Evolutionary conservation across 2,329 filamentous ascomycete species (phyloP), one percentile per base, ranked within the genome.

Genomic region (Alternaria brassicicola): DNA sequence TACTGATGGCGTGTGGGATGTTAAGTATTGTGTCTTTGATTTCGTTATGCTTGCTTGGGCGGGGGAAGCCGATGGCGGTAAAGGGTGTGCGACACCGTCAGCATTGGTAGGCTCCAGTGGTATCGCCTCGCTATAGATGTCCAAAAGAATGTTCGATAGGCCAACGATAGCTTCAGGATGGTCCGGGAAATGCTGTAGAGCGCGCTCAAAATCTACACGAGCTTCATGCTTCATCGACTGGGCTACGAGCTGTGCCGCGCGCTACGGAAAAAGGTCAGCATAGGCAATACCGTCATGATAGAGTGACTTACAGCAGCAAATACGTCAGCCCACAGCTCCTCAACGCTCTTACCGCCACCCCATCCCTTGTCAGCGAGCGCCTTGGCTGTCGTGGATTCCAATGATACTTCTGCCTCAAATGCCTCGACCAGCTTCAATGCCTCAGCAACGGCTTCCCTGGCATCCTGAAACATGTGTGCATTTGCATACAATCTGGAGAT

Each of bases 401-500:
- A 84, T 1, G 84, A 79, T 1, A 89, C 80, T 46, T 93, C 88
- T 0, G 81, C 76, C 76, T 97, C 92, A 10, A 97, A 83, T 0
- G 79, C 81, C 64, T 89, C 83, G 2, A 92, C 88, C 33, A 97
- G 83, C 71, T 90, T 91, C 58, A 87, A 84, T 1, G 94, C 95
- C 80, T 98, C 95, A 10, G 87, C 84, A 26, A 93, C 86, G 6
- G 94, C 92, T 51, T 89, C 91, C 66, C 86, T 86, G 12, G 91
- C 88, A 74, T 98, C 94, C 19, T 93, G 89, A 54, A 87, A 86
- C 80, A 96, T 87, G 8, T 85, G 86, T 7, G 94, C 92, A 52
- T 92, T 86, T 26, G 92, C 87, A 73, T 98, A 99, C 64, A 98
- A 88, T 0, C 90, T 90, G 2, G 92, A 90, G 61, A 97, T 92